Base-by-base conservation (phyloP, 345 rosid species). In the Euphorbia lathyris region DNA sequence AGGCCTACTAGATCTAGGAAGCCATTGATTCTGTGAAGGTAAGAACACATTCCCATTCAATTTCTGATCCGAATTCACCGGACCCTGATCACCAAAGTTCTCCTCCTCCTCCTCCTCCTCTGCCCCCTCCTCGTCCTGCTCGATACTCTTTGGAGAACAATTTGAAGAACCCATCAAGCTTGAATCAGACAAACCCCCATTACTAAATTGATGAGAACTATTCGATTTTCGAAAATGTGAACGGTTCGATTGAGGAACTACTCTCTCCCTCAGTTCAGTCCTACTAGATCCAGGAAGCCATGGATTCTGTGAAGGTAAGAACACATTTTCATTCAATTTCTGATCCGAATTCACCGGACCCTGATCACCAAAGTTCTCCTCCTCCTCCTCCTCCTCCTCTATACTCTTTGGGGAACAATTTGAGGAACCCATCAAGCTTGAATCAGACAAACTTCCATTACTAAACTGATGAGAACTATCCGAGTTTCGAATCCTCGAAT, bases 211-310 rank as follows among this genome's bases (percentile, higher is more conserved):
- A 34, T 34, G 38, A 34, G 38, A 34, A 34, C 38, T 7, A 34
- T 34, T 7, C 7, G 38, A 34, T 3, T 34, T 34, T 34, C 3
- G 38, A 26, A 79, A 83, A 75, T 82, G 84, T 3, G 82, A 79
- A 68, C 72, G 61, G 53, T 43, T 75, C 53, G 69, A 36, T 40
- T 20, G 48, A 23, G 53, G n/a, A 51, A 47, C 71, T 63, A 40
- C 66, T 38, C 66, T 40, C 23, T 78, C 87, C 47, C 83, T 73
- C 58, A 71, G 58, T 79, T 70, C 90, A 77, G 66, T 70, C 69
- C 76, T 82, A 48, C 58, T 79, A 55, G 90, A 83, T 66, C 82
- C 82, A 26, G 80, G 69, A 22, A 57, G 74, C 88, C 86, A 63
- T 9, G 78, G 84, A 62, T 59, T 62, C 55, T 87, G 77, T 0